These are phyloP conservation scores for Neonectria hederae DNA, from an alignment of 2,329 filamentous ascomycete species.

Conservation along the genomic window DNA sequence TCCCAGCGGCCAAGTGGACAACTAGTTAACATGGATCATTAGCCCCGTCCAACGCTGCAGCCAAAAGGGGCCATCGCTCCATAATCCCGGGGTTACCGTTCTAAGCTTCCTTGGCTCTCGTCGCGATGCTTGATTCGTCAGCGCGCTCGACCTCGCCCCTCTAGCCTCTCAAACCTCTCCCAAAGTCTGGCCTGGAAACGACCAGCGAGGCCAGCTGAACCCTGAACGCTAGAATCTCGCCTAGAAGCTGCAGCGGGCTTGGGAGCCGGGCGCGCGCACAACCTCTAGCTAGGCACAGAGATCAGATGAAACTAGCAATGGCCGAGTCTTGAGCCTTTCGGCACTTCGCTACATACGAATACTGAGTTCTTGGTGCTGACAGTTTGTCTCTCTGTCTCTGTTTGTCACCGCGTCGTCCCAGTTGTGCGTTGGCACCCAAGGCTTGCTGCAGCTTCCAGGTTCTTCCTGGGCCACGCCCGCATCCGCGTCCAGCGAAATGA, in stretches of 20 bases:
- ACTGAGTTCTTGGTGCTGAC: background rate
- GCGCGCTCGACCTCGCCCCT: background rate
- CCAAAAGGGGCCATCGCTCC: slow-evolving; percentile 25
- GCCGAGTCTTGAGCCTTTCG: slow-evolving; percentile 2
- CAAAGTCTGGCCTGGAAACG: background rate
- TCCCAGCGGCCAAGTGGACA: background rate
- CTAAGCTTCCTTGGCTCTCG: slow-evolving; percentile 19
- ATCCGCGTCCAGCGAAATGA: slow-evolving; percentile 16
- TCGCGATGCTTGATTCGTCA: slow-evolving; percentile 18
- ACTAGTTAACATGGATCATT: slow-evolving; percentile 11
- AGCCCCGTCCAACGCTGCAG: slow-evolving; percentile 20
- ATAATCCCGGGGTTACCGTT: slow-evolving; percentile 19
- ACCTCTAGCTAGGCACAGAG: slow-evolving; percentile 1
- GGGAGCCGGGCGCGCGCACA: background rate
- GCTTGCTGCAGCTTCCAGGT: slow-evolving; percentile 8
- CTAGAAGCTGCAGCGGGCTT: slow-evolving; percentile 6
- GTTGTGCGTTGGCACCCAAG: slow-evolving; percentile 6
- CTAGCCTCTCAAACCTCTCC: background rate
- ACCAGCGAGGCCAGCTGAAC: slow-evolving; percentile 19
- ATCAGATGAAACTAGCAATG: slow-evolving; percentile 6
- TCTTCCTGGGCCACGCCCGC: slow-evolving; percentile 18
- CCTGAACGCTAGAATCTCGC: slow-evolving; percentile 18
- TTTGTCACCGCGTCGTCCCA: slow-evolving; percentile 10
- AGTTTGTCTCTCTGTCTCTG: background rate
- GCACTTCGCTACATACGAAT: background rate